These are phyloP conservation scores for Lagerstroemia speciosa DNA, from an alignment of 345 rosid species.

Conservation along the genomic window DNA sequence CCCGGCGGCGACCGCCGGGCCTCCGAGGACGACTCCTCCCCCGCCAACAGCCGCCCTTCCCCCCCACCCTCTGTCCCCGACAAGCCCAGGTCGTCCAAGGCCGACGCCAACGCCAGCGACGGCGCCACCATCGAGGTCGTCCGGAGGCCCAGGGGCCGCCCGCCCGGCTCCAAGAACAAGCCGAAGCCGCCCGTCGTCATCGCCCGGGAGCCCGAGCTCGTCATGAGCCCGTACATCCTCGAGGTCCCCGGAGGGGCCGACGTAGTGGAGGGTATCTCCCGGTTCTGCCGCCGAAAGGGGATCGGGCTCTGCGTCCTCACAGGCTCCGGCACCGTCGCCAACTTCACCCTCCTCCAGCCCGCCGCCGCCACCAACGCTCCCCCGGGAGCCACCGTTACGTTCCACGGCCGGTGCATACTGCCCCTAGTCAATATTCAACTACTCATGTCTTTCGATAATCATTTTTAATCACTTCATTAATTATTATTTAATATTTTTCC, in stretches of 20 bases:
- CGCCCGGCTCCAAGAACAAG: conserved; percentile 86
- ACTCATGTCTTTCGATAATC: no score
- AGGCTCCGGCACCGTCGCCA: conserved; percentile 79
- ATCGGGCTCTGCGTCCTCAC: conserved; percentile 61
- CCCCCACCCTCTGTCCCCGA: not conserved
- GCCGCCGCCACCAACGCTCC: conserved; percentile 30
- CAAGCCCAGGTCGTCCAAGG: not conserved
- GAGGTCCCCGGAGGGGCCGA: conserved; percentile 76
- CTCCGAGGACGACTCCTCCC: not conserved
- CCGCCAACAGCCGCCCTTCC: not conserved
- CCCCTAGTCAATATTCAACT: no score
- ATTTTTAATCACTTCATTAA: not conserved
- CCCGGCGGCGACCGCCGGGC: not conserved
- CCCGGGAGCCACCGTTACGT: conserved; percentile 63
- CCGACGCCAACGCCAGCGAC: conserved; percentile 26
- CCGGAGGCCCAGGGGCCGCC: conserved; percentile 83
- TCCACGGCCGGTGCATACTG: conserved; percentile 49
- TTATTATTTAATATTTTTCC: not conserved
- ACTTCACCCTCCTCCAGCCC: conserved; percentile 84
- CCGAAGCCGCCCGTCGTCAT: conserved; percentile 53
- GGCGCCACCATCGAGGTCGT: conserved; percentile 60
- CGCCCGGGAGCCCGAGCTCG: conserved; percentile 55
- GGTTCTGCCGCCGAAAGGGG: conserved; percentile 56
- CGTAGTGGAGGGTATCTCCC: conserved; percentile 46
- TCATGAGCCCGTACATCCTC: conserved; percentile 83